phyloP scores from a whole-genome alignment of 2,329 filamentous ascomycete species.

The Blastomyces percursus region DNA sequence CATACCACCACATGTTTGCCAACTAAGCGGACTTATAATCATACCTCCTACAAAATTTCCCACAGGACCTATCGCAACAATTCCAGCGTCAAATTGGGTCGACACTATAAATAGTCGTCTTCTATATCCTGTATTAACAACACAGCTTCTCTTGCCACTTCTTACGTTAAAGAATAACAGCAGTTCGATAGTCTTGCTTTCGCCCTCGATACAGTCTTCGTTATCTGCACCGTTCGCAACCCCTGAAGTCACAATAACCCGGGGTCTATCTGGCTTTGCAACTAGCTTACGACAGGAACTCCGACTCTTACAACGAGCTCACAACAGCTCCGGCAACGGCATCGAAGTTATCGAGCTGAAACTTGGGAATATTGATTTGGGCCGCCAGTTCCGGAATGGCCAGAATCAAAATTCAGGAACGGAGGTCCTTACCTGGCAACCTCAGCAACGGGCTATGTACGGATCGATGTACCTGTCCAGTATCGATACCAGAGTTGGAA shows the following conservation, averaged over 20 bases:
- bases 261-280: conserved; percentile 77
- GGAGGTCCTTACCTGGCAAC: conserved; percentile 51
- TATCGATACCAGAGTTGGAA: conserved; percentile 32
- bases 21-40: conserved; percentile 68
- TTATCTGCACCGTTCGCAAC: conserved; percentile 42
- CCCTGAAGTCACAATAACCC: conserved; percentile 74
- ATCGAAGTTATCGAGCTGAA: conserved; percentile 77
- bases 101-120: conserved; percentile 89
- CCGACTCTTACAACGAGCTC: conserved; percentile 46
- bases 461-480: conserved; percentile 34
- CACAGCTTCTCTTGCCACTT: conserved; percentile 79
- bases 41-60: conserved; percentile 71
- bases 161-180: conserved; percentile 50
- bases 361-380: conserved; percentile 82
- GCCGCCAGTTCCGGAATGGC: conserved; percentile 43
- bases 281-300: conserved; percentile 72
- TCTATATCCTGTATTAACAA: conserved; percentile 75
- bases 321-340: conserved; percentile 25
- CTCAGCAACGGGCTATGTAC: conserved; percentile 43
- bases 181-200: conserved; percentile 35
- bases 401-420: conserved; percentile 35
- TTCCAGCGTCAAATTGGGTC: conserved; percentile 72
- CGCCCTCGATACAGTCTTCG: conserved; percentile 37
- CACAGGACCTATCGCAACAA: conserved; percentile 71
- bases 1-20: conserved; percentile 63